These are phyloP conservation scores for Trametes pubescens DNA, from an alignment of 1,284 basidiomycete species.

Conservation along the genomic window DNA sequence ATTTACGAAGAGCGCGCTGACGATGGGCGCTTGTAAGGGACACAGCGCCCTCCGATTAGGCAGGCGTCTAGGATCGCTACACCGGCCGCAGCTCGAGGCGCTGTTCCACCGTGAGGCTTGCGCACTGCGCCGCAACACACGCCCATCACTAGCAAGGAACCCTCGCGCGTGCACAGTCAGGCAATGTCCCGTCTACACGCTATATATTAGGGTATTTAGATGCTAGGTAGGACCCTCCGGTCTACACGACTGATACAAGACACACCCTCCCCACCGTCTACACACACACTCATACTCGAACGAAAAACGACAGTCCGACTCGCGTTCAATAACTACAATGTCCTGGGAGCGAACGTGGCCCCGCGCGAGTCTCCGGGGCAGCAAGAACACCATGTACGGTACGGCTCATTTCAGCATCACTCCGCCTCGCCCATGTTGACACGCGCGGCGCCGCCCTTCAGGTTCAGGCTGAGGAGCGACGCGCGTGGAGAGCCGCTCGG, in stretches of 20 bases:
- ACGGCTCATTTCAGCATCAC: not conserved
- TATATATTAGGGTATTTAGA: conserved; percentile 11
- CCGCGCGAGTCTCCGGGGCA: not conserved
- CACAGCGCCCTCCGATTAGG: not conserved
- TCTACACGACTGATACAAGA: not conserved
- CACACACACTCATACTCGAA: not conserved
- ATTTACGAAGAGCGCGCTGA: not conserved
- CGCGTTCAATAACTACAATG: not conserved
- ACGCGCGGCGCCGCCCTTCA: not conserved
- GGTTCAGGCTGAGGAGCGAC: conserved; percentile 8
- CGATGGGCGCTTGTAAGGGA: not conserved
- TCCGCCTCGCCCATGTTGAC: not conserved
- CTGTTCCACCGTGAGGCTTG: not conserved
- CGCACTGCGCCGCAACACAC: not conserved
- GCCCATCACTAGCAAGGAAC: not conserved
- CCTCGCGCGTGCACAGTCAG: not conserved
- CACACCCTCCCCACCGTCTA: not conserved
- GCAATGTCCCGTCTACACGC: not conserved
- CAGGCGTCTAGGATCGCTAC: conserved; percentile 10
- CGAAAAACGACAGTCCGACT: not conserved
- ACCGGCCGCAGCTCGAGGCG: not conserved
- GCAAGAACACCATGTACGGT: not conserved
- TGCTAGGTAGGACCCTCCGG: not conserved
- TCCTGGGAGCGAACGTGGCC: not conserved
- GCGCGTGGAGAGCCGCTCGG: conserved; percentile 2